phyloP scores from a whole-genome alignment of 1,284 basidiomycete genomes.

The Neonothopanus nambi region DNA sequence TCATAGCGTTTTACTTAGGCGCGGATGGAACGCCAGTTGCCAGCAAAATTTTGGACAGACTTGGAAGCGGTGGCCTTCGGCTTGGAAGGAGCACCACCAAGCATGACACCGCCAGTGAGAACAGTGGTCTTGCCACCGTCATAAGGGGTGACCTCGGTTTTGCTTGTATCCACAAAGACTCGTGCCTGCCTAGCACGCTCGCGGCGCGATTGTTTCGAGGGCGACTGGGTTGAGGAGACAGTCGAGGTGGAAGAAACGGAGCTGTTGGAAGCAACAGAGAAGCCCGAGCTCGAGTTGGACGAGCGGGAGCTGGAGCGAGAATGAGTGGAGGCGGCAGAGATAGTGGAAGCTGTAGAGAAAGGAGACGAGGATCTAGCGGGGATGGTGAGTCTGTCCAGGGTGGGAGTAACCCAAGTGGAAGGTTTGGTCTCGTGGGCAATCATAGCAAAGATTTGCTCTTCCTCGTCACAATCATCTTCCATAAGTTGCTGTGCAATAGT shows the following conservation, averaged over 20 bases:
- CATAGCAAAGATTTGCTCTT: conserved; percentile 70
- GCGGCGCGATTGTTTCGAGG: conserved; percentile 47
- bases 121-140: conserved; percentile 85
- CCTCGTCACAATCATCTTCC: conserved; percentile 65
- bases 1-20: conserved; percentile 25
- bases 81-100: conserved; percentile 50
- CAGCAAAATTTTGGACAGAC: conserved; percentile 28
- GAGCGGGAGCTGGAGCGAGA: conserved; percentile 77
- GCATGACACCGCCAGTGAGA: conserved; percentile 82
- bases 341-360: conserved; percentile 57
- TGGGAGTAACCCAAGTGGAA: conserved; percentile 67
- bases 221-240: conserved; percentile 32
- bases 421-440: conserved; percentile 68
- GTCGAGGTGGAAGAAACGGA: conserved; percentile 43
- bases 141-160: conserved; percentile 77
- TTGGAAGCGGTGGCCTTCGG: conserved; percentile 23
- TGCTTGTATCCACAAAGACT: conserved; percentile 69
- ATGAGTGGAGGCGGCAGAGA: conserved; percentile 58
- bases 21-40: conserved; percentile 48
- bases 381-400: conserved; percentile 55
- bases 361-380: conserved; percentile 56
- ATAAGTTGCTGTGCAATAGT: conserved; percentile 72
- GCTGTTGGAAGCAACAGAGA: conserved; percentile 53
- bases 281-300: conserved; percentile 66
- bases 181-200: conserved; percentile 65